Base-by-base conservation (phyloP, 345 rosid species). In the Rhizophora mangle region DNA sequence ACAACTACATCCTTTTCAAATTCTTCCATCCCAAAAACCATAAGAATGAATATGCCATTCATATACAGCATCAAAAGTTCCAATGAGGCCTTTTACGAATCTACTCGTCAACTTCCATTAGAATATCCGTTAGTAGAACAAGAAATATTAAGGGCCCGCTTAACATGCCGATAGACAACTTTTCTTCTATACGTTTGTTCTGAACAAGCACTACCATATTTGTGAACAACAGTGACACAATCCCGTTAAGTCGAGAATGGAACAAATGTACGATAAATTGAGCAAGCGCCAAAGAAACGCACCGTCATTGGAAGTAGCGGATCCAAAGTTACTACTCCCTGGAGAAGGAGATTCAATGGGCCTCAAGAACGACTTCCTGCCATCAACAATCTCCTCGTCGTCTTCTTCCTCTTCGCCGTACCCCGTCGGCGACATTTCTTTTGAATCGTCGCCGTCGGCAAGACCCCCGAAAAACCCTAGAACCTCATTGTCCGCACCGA, bases 241-340 rank as follows among this genome's bases (percentile, higher is more conserved):
- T 65, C 60, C 29, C 13, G 27, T 34, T 32, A n/a, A n/a, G 36
- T 34, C n/a, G 51, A 65, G 18, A 55, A 37, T 18, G 8, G 7
- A 64, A 43, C 4, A 6, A 19, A 19, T 2, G 56, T 11, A 6
- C 29, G 49, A 39, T 43, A 15, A 43, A 13, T 3, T 13, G 13
- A 43, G 49, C 19, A 43, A 43, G 49, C 5, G 3, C 15, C 5
- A 13, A 3, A 30, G 19, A 21, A 65, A 73, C 82, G 70, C 27
- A 87, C 96, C 98, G 27, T 92, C 91, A 74, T 79, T 86, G 29
- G 86, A 86, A 70, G 87, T 74, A 74, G 96, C 91, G 75, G 98
- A 95, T 43, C 87, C 94, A 47, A 75, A 55, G 37, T 77, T 78
- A 61, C 92, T 86, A 64, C 97, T 88, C 36, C 94, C 92, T 0